A percentile compares a stretch with the other conserved stretches of the same genome.
These are phyloP conservation scores for Aspergillus cejpii DNA, from an alignment of 2,329 filamentous ascomycete genomes.

Conservation along the genomic window DNA sequence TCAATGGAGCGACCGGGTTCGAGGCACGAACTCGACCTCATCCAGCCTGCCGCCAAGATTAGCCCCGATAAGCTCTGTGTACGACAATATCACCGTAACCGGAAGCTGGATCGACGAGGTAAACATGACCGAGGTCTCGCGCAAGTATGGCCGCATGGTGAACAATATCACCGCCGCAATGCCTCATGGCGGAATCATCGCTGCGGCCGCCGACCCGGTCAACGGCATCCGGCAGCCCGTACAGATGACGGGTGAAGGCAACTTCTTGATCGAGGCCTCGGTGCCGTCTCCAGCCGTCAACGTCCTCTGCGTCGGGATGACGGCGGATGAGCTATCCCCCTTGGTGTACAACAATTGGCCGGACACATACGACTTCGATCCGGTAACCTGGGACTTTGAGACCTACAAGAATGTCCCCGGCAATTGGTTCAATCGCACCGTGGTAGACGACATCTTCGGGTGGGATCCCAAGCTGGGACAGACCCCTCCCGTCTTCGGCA, in stretches of 20 bases:
- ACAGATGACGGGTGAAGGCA: slow-evolving; percentile 58
- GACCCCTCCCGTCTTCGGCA: slow-evolving; percentile 50
- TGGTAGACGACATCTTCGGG: slow-evolving; percentile 62
- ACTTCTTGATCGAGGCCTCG: slow-evolving; percentile 61
- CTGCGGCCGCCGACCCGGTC: slow-evolving; percentile 53
- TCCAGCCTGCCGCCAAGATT: slow-evolving; percentile 48
- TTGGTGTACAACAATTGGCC: slow-evolving; percentile 61
- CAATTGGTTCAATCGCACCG: slow-evolving; percentile 50
- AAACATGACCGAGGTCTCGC: slow-evolving; percentile 49
- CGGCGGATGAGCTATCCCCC: slow-evolving; percentile 52
- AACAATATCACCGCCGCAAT: slow-evolving; percentile 73
- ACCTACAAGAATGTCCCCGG: slow-evolving; percentile 31
- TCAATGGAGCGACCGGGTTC: slow-evolving; percentile 49
- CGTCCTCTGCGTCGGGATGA: slow-evolving; percentile 65
- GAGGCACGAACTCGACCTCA: slow-evolving; percentile 40
- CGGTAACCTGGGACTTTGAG: slow-evolving; percentile 23
- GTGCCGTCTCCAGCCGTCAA: slow-evolving; percentile 66
- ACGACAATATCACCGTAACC: slow-evolving; percentile 65
- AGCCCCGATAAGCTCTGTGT: slow-evolving; percentile 55
- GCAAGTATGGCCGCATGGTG: slow-evolving; percentile 51
- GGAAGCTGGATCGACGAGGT: slow-evolving; percentile 62
- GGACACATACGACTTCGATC: slow-evolving; percentile 25
- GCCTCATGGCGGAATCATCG: slow-evolving; percentile 64
- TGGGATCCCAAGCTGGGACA: slow-evolving; percentile 54
- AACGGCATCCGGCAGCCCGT: slow-evolving; percentile 66